Evolutionary conservation across 75 land plant species (phyloP).

Genomic region (Selaginella moellendorffii): DNA sequence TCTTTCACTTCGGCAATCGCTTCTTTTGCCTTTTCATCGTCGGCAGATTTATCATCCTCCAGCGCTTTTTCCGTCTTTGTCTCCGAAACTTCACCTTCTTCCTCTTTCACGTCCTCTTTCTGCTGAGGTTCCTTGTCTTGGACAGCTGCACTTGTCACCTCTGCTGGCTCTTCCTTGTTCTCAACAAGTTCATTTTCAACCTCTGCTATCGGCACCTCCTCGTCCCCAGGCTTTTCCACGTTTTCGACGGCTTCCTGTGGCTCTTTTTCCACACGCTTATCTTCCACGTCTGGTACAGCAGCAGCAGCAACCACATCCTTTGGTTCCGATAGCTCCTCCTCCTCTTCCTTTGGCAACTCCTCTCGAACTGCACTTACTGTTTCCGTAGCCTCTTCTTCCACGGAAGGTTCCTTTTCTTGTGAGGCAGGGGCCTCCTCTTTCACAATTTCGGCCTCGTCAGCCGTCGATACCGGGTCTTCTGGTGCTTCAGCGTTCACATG

Average conservation of each 20-base stretch:
- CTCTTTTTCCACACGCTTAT: too few relatives aligned
- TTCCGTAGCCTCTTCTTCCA: neutral
- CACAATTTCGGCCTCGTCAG: neutral
- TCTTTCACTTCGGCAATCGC: too few relatives aligned
- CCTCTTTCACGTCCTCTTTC: neutral
- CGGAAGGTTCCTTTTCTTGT: neutral
- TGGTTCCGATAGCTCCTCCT: neutral
- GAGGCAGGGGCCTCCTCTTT: constrained; percentile 3
- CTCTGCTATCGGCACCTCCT: neutral
- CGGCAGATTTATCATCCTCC: too few relatives aligned
- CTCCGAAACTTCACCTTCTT: too few relatives aligned
- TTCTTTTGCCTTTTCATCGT: too few relatives aligned
- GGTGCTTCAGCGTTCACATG: neutral
- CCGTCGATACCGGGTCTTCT: constrained; percentile 1
- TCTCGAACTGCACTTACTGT: neutral
- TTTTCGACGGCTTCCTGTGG: neutral
- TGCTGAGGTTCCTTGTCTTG: too few relatives aligned
- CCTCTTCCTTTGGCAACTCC: neutral
- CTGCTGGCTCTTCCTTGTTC: neutral
- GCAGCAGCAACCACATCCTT: neutral
- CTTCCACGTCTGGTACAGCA: neutral
- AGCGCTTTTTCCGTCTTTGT: too few relatives aligned
- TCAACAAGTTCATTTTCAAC: constrained; percentile 2
- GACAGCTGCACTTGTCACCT: too few relatives aligned
- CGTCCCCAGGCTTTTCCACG: neutral